phyloP scores from a whole-genome alignment of 768 basidiomycete species.

The Chlorophyllum brunneum region DNA sequence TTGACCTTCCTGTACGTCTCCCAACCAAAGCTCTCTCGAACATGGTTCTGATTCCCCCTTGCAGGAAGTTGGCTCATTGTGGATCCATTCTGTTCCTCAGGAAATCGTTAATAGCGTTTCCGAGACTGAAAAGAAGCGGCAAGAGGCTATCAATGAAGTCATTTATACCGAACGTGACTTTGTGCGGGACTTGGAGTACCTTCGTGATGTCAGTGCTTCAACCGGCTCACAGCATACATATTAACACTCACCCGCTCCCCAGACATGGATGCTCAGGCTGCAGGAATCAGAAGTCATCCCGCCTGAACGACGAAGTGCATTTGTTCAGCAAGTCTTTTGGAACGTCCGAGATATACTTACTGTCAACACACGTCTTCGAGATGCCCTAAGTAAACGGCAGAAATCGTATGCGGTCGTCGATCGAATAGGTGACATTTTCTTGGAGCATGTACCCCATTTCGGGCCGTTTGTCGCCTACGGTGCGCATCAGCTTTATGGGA shows the following conservation, averaged over 20 bases:
- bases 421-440: constrained; percentile 84
- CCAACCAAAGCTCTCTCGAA: background rate
- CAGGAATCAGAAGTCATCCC: constrained; percentile 76
- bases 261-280: constrained; percentile 90
- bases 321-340: constrained; percentile 96
- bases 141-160: constrained; percentile 98
- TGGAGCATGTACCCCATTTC: constrained; percentile 85
- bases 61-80: constrained; percentile 66
- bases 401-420: constrained; percentile 94
- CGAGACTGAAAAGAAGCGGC: constrained; percentile 90
- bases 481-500: constrained; percentile 95
- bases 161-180: constrained; percentile 95
- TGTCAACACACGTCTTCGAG: constrained; percentile 88
- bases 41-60: background rate
- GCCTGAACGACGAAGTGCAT: constrained; percentile 69
- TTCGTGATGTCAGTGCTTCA: constrained; percentile 72
- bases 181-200: constrained; percentile 96
- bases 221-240: constrained; percentile 1
- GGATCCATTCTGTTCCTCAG: constrained; percentile 95
- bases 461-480: constrained; percentile 94
- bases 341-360: constrained; percentile 91
- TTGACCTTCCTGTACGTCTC: constrained; percentile 62
- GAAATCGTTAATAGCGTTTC: constrained; percentile 92
- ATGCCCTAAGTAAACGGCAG: constrained; percentile 91
- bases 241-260: background rate